A percentile compares a stretch with the other conserved stretches of the same genome.
These are phyloP conservation scores for Salicornia ramosissima DNA, from an alignment of 148 eudicot genomes.

Conservation along the genomic window DNA sequence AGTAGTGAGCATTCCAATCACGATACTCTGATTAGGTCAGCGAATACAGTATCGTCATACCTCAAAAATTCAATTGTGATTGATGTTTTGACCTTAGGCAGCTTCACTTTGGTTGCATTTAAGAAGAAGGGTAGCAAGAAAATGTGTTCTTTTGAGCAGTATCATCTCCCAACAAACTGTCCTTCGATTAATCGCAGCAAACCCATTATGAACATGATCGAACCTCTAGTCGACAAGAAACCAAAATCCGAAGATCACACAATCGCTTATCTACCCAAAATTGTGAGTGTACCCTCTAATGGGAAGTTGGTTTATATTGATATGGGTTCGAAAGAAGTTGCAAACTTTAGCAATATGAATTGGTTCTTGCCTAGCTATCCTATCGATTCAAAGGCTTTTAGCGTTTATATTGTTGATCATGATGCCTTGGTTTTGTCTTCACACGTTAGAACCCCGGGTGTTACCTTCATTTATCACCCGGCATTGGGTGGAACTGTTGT, in stretches of 20 bases:
- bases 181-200: slow-evolving; percentile 48
- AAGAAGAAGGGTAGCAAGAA: slow-evolving; percentile 39
- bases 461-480: slow-evolving; percentile 75
- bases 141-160: slow-evolving; percentile 38
- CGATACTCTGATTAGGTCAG: slow-evolving; percentile 53
- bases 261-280: slow-evolving; percentile 47
- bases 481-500: slow-evolving; percentile 40
- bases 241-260: slow-evolving; percentile 10
- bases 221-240: slow-evolving; percentile 40
- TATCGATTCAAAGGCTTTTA: slow-evolving; percentile 41
- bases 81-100: slow-evolving; percentile 44
- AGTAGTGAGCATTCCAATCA: slow-evolving; percentile 35
- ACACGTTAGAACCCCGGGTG: slow-evolving; percentile 67
- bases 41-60: slow-evolving; percentile 53
- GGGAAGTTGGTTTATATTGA: slow-evolving; percentile 64
- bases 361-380: slow-evolving; percentile 53
- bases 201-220: slow-evolving; percentile 48
- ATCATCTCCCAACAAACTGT: slow-evolving; percentile 54
- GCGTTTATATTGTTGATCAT: slow-evolving; percentile 59
- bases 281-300: slow-evolving; percentile 45
- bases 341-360: slow-evolving; percentile 41
- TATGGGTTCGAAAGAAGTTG: slow-evolving; percentile 55
- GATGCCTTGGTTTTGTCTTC: slow-evolving; percentile 56
- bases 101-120: slow-evolving; percentile 52
- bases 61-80: slow-evolving; percentile 56